phyloP scores from a whole-genome alignment of 1,139 yeast species.

The Pichia sp. region DNA sequence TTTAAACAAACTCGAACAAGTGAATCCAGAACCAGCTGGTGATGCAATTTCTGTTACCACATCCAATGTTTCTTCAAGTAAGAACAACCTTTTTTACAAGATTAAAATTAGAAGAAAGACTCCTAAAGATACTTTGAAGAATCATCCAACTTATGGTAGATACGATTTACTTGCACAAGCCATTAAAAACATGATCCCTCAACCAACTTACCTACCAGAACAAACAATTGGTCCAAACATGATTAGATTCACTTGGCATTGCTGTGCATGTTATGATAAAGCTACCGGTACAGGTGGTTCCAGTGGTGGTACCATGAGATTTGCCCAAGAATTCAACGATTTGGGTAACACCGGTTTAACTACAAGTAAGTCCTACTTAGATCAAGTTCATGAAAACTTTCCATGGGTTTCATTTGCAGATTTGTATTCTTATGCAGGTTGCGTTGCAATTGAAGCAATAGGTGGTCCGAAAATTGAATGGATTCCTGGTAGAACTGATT shows the following conservation, averaged over 20 bases:
- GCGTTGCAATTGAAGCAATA: conserved; percentile 56
- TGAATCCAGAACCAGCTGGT: no score
- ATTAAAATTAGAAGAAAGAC: conserved; percentile 27
- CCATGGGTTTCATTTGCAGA: conserved; percentile 66
- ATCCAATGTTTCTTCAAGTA: neutral
- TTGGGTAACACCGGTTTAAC: conserved; percentile 61
- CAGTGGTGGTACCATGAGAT: conserved; percentile 65
- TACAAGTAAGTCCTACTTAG: conserved; percentile 53
- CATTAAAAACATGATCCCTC: conserved; percentile 26
- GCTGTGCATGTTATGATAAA: conserved; percentile 64
- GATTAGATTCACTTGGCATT: conserved; percentile 69
- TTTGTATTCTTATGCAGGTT: conserved; percentile 66
- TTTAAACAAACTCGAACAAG: no score
- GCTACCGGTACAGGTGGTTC: conserved; percentile 61
- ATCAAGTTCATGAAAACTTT: conserved; percentile 53
- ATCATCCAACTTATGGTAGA: conserved; percentile 27
- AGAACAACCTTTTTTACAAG: conserved; percentile 23
- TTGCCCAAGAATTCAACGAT: conserved; percentile 46
- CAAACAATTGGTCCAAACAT: conserved; percentile 65
- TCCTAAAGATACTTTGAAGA: conserved; percentile 10
- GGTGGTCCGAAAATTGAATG: conserved; percentile 60
- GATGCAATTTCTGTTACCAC: no score
- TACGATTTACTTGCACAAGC: conserved; percentile 31
- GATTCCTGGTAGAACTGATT: conserved; percentile 64
- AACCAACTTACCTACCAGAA: conserved; percentile 47